Evolutionary conservation across 768 basidiomycete genomes (phyloP), one percentile per base, ranked within the genome.

Genomic region (Phylloporus rhodoxanthus): DNA sequence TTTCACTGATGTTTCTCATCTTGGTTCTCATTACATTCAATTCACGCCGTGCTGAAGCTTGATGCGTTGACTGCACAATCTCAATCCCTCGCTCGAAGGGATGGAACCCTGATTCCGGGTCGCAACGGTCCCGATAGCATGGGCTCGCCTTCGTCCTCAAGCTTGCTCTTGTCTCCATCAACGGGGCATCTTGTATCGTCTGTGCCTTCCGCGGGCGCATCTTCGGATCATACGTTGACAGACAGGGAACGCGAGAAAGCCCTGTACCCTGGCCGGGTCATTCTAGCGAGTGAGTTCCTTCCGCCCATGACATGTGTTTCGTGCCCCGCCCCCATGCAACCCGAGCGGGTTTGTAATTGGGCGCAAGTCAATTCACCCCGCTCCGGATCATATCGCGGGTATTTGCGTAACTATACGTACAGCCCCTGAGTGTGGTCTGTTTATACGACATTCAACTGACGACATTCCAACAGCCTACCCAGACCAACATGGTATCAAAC

Each of bases 401-500:
- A 14, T 28, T 57, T 15, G 57, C 39, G 28, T 45, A 33, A 55
- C 50, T 21, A 46, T 41, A 45, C 47, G 37, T 39, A 56, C 41
- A 38, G 15, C 45, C 39, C 41, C 48, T 36, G 36, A 29, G n/a
- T 36, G 50, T 30, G 41, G 44, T 49, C 28, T 29, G 10, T 26
- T 39, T 33, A 43, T 54, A 40, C 39, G 20, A 23, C n/a, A 20
- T 20, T 34, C 9, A 20, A 39, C 58, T 60, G 40, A 61, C 53
- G 41, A 29, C 34, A 47, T 26, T 39, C 14, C n/a, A 20, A 45
- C 53, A 79, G 75, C 91, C 2, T 95, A 96, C 66, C 92, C 94
- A n/a, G 88, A 87, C 60, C 92, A 96, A 61, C 83, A 89, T 61
- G 91, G 91, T 8, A 91, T 94, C 62, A 72, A 77, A 33, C 94